Evolutionary conservation across 2,329 filamentous ascomycete genomes (phyloP), one percentile per base, ranked within the genome.

Genomic region (Paecilomyces formosus): DNA sequence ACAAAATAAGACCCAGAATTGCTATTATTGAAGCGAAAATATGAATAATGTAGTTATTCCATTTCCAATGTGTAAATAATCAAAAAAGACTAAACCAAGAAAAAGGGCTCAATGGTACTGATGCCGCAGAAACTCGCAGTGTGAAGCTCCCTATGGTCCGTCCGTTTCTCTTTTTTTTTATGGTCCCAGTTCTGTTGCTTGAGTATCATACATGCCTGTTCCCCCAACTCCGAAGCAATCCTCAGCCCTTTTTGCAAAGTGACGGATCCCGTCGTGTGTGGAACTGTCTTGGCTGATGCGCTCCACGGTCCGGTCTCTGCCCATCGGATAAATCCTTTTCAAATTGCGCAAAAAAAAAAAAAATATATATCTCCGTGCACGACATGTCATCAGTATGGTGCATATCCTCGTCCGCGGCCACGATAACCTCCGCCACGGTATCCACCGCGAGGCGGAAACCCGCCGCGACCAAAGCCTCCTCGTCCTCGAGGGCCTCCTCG

Each of bases 371-470:
- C n/a, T 21, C 54, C 12, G 45, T 22, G n/a, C 18, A 52, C n/a
- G 18, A 39, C 15, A 56, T 55, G 39, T 60, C 55, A 56, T 67
- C 70, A 79, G 64, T 79, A 79, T 33, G 78, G 77, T 35, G 77
- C 71, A 67, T 72, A 79, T 55, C 78, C 78, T 66, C 76, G 70
- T 60, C 76, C 74, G 57, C 75, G 73, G 57, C 74, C 76, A 52
- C 78, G 78, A 67, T 77, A 80, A 58, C 79, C 78, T 35, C 79
- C 80, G 58, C 82, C 82, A 61, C 82, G 79, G 68, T 88, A 89
- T 55, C 85, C 86, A 60, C 85, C 85, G 58, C 78, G 71, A 62
- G 76, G 74, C 56, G 74, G 72, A 61, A 76, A 74, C 64, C 78
- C 79, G 60, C 78, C 74, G 55, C 75, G 72, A 58, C 76, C 79